Percentiles rank a stretch among this genome's conserved stretches.
These are phyloP conservation scores for Pythium plurisporium DNA, from an alignment of 352 stramenopile species.

Conservation along the genomic window DNA sequence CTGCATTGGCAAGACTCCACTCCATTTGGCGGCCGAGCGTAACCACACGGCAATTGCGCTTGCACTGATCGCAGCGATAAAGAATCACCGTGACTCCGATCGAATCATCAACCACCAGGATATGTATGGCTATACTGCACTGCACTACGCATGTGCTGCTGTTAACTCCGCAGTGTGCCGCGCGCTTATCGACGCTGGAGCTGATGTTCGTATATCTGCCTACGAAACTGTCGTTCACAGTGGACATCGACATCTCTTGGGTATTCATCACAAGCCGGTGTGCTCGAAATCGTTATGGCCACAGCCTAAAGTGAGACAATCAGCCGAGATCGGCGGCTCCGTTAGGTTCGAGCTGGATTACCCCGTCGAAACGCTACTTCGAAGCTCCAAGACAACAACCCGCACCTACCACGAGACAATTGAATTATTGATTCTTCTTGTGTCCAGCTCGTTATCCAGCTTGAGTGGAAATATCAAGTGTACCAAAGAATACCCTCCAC, in stretches of 20 bases:
- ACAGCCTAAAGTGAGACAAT: no score
- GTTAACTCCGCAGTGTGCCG: constrained; percentile 26
- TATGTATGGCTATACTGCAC: constrained; percentile 41
- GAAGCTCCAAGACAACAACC: constrained; percentile 9
- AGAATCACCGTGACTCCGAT: constrained; percentile 4
- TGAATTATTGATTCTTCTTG: constrained; percentile 16
- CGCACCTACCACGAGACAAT: constrained; percentile 8
- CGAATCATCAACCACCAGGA: constrained; percentile 38
- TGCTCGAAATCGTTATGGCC: no score
- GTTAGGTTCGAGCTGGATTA: constrained; percentile 23
- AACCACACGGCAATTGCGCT: constrained; percentile 31
- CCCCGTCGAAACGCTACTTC: constrained; percentile 25
- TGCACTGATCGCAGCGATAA: constrained; percentile 29
- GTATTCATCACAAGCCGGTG: constrained; percentile 35
- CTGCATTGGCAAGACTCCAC: constrained; percentile 34
- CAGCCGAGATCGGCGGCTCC: no score
- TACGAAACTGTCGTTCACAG: constrained; percentile 24
- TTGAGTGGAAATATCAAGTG: not conserved
- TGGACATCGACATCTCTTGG: constrained; percentile 20
- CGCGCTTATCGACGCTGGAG: constrained; percentile 30
- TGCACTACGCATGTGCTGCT: constrained; percentile 51
- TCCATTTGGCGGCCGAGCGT: constrained; percentile 43
- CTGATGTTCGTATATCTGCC: constrained; percentile 26
- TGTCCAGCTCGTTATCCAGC: not conserved
- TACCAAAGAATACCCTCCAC: constrained; percentile 23